Conservation (phyloP, 179 eudicot genomes). For the Vitellaria paradoxa region DNA sequence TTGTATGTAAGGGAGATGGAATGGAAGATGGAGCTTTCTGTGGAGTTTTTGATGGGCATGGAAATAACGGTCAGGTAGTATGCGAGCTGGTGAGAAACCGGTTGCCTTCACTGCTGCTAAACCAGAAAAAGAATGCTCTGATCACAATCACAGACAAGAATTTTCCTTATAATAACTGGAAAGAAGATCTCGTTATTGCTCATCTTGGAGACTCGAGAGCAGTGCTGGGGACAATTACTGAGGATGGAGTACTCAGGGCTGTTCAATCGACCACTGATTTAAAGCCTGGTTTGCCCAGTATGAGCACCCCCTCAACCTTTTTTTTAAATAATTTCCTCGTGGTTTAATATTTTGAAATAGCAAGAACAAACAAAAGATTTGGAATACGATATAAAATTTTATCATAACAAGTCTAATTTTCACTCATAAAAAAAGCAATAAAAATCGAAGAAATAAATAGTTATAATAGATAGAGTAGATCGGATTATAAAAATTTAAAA, state of each 20-base stretch:
- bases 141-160: conserved; percentile 16
- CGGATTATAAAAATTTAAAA: no score
- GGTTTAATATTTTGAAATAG: no score
- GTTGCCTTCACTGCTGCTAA: conserved; percentile 50
- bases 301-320: conserved; percentile 6
- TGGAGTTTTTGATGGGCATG: conserved; percentile 91
- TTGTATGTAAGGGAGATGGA: conserved; percentile 55
- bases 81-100: conserved; percentile 61
- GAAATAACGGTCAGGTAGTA: conserved; percentile 63
- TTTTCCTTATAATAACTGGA: conserved; percentile 37
- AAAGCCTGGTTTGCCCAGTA: conserved; percentile 64
- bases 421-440: no score
- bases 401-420: no score
- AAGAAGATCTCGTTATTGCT: conserved; percentile 53
- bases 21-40: conserved; percentile 49
- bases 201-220: conserved; percentile 93
- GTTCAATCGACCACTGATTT: conserved; percentile 63
- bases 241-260: conserved; percentile 39
- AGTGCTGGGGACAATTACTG: conserved; percentile 49
- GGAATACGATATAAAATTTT: no score
- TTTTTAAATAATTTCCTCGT: no score
- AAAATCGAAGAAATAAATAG: no score
- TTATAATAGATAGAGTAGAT: no score
- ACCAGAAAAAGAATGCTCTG: conserved; percentile 33
- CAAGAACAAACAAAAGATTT: no score